Conservation (phyloP, 805 yeast species). For the Kurtzmaniella cleridarum region DNA sequence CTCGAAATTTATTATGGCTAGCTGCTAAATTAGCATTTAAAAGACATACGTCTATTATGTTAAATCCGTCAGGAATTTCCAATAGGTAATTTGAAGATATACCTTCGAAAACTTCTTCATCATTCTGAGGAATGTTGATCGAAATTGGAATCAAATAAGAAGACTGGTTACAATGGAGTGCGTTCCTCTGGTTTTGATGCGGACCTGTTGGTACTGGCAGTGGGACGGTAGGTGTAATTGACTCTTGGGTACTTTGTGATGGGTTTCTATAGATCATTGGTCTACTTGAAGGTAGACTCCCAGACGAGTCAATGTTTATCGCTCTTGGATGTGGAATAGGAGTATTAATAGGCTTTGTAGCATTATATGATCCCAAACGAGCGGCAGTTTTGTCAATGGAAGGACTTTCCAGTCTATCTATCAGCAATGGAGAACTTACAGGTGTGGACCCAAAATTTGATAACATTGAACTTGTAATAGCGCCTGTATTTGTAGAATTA, state of each 20-base stretch:
- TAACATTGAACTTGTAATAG: too few species aligned
- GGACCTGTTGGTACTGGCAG: conserved; percentile 6
- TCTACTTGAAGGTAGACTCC: conserved; percentile 8
- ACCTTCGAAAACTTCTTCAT: conserved; percentile 39
- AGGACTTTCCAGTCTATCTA: conserved; percentile 1
- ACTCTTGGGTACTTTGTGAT: conserved; percentile 34
- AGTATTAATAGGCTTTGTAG: background rate
- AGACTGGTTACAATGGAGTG: conserved; percentile 17
- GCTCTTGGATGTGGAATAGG: conserved; percentile 1
- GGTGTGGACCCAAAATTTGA: too few species aligned
- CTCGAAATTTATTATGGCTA: conserved; percentile 44
- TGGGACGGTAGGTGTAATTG: conserved; percentile 16
- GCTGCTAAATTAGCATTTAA: conserved; percentile 55
- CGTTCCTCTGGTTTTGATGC: conserved; percentile 2
- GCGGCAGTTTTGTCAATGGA: background rate
- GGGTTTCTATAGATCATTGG: conserved; percentile 28
- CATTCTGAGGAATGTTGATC: conserved; percentile 39
- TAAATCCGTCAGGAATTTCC: conserved; percentile 43
- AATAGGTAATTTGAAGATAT: conserved; percentile 46
- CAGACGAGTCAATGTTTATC: background rate
- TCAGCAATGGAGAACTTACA: too few species aligned
- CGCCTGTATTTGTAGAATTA: too few species aligned
- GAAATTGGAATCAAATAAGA: conserved; percentile 38
- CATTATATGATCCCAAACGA: background rate
- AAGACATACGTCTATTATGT: conserved; percentile 49